Base-by-base conservation (phyloP, 768 basidiomycete species). In the Suillus alpinus region DNA sequence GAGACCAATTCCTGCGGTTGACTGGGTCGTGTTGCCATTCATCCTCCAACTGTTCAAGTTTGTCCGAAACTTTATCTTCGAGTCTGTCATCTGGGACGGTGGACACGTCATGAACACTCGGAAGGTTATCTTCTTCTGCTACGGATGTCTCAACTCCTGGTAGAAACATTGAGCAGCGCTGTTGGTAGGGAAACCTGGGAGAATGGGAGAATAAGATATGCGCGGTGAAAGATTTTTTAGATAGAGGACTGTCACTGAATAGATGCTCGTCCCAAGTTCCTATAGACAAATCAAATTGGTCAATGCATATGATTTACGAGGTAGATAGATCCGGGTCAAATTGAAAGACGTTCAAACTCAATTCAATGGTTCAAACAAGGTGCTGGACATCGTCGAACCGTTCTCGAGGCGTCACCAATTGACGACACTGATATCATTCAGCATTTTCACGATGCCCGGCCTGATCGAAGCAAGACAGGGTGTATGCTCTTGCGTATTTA, bases 21-120 rank as follows among this genome's bases (percentile, higher is more conserved):
- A n/a, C 10, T 88, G 75, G 0, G 83, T 75, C 59, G 89, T 83
- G 70, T 85, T 88, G 1, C 88, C 88, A 26, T 20, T 20, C 43
- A 20, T 44, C 43, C 9, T 44, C 43, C 20, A 20, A 20, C 18
- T 41, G 32, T 32, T 32, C 6, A 32, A 32, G 32, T 44, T 43
- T 43, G n/a, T 43, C 10, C 9, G 41, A n/a, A 10, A 20, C 10
- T 10, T 44, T 6, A 5, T 44, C 43, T 10, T 5, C n/a, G 3
- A 20, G 20, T 4, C 2, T 44, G n/a, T 44, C 7, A 1, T 20
- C 4, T 20, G 43, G 20, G 43, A 20, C 10, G 0, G 10, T 10
- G 4, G n/a, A 20, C 10, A 2, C 43, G 0, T 43, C 41, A 41
- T n/a, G n/a, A 9, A 18, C 8, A 20, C 9, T 0, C 6, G 37